Conservation (phyloP, 108 stramenopile genomes). For the Fragilaria radians region DNA sequence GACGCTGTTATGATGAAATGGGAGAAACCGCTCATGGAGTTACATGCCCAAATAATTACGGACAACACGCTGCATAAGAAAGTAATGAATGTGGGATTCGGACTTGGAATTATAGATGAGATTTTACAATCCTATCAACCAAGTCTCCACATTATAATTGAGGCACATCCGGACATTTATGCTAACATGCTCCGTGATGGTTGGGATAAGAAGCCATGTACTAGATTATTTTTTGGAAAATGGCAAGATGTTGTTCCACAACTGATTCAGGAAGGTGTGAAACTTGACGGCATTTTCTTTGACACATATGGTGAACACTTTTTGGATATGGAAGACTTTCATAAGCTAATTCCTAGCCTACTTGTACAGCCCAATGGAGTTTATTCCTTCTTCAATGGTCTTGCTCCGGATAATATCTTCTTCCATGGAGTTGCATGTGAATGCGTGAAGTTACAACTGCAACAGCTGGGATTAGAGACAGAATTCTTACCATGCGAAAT, state of each 20-base stretch:
- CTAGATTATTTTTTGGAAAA: slow-evolving; percentile 65
- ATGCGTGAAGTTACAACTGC: slow-evolving; percentile 74
- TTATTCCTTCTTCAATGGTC: slow-evolving; percentile 91
- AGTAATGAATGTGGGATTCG: slow-evolving; percentile 90
- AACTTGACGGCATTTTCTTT: slow-evolving; percentile 87
- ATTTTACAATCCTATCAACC: slow-evolving; percentile 62
- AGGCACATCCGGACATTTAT: slow-evolving; percentile 89
- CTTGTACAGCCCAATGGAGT: slow-evolving; percentile 67
- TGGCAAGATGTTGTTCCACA: slow-evolving; percentile 86
- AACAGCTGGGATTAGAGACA: slow-evolving; percentile 60
- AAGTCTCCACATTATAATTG: slow-evolving; percentile 70
- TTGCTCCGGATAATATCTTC: slow-evolving; percentile 92
- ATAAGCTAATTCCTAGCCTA: slow-evolving; percentile 39
- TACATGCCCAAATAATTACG: slow-evolving; percentile 78
- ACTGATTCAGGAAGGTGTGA: slow-evolving; percentile 38
- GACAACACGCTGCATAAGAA: slow-evolving; percentile 24
- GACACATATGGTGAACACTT: slow-evolving; percentile 93
- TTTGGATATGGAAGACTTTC: slow-evolving; percentile 87
- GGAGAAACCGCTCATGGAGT: slow-evolving; percentile 90
- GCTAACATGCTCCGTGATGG: slow-evolving; percentile 66
- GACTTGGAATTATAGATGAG: slow-evolving; percentile 88
- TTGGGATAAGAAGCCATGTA: slow-evolving; percentile 79
- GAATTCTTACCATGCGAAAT: slow-evolving; percentile 81
- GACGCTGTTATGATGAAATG: slow-evolving; percentile 98
- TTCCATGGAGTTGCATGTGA: slow-evolving; percentile 91